These are phyloP conservation scores for Metschnikowia colocasiae DNA, from an alignment of 805 yeast genomes.

Conservation along the genomic window DNA sequence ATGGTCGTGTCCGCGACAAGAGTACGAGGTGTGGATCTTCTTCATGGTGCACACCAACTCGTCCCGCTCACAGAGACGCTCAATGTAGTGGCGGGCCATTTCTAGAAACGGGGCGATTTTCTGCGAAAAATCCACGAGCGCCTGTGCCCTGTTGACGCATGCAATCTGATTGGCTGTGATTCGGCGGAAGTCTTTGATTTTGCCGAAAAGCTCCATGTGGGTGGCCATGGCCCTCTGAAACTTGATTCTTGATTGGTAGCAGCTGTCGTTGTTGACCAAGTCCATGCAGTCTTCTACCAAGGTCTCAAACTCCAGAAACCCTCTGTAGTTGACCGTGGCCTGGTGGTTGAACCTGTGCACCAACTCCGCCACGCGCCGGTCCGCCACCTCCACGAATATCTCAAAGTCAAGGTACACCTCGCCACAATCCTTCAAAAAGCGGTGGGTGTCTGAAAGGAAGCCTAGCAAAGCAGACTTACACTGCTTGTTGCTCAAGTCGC, in stretches of 20 bases:
- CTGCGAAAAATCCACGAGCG: slow-evolving; percentile 10
- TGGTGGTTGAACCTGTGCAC: slow-evolving; percentile 4
- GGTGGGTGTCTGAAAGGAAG: slow-evolving; percentile 8
- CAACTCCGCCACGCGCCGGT: background rate
- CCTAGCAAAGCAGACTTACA: slow-evolving; percentile 9
- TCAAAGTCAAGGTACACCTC: slow-evolving; percentile 8
- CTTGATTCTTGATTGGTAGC: slow-evolving; percentile 13
- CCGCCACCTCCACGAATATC: slow-evolving; percentile 7
- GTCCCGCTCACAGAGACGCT: slow-evolving; percentile 10
- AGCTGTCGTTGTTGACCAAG: slow-evolving; percentile 12
- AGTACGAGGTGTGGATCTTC: slow-evolving; percentile 6
- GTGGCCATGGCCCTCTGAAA: slow-evolving; percentile 13
- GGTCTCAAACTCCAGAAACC: slow-evolving; percentile 10
- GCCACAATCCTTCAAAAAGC: slow-evolving; percentile 11
- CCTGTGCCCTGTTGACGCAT: slow-evolving; percentile 7
- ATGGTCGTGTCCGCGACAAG: slow-evolving; percentile 13
- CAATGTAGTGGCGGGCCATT: slow-evolving; percentile 10
- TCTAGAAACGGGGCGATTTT: slow-evolving; percentile 9
- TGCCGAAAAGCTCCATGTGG: slow-evolving; percentile 12
- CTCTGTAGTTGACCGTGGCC: slow-evolving; percentile 4
- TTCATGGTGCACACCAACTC: slow-evolving; percentile 12
- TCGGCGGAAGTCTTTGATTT: slow-evolving; percentile 4
- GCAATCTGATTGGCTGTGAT: slow-evolving; percentile 5
- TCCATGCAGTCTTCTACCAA: slow-evolving; percentile 11
- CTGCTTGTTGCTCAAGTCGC: slow-evolving; percentile 3